Evolutionary conservation across 2,329 filamentous ascomycete species (phyloP).

Genomic region (Aureobasidium lini): DNA sequence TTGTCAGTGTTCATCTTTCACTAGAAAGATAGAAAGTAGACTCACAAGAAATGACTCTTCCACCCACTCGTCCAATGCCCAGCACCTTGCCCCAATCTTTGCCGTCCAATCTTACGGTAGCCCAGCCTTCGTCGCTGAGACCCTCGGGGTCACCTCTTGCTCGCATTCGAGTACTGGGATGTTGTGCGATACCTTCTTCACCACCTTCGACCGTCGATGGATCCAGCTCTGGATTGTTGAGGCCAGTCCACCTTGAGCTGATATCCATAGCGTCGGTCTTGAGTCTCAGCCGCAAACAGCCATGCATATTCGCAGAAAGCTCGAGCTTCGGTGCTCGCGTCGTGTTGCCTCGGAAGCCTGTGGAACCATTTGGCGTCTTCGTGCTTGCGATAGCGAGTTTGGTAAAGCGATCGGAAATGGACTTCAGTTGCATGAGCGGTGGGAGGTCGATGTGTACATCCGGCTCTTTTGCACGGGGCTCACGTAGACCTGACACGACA

Average conservation of each 20-base stretch:
- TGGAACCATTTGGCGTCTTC: slow-evolving; percentile 16
- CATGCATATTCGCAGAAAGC: slow-evolving; percentile 90
- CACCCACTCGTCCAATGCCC: slow-evolving; percentile 82
- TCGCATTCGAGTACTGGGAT: slow-evolving; percentile 74
- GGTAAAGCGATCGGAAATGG: slow-evolving; percentile 91
- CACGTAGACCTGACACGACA: slow-evolving; percentile 85
- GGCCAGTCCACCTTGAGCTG: slow-evolving; percentile 73
- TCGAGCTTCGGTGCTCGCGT: slow-evolving; percentile 59
- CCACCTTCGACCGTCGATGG: slow-evolving; percentile 62
- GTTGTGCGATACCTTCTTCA: slow-evolving; percentile 60
- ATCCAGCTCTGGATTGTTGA: slow-evolving; percentile 83
- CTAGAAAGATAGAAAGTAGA: slow-evolving; percentile 6
- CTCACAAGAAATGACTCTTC: slow-evolving; percentile 83
- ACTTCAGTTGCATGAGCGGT: slow-evolving; percentile 78
- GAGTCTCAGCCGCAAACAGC: slow-evolving; percentile 70
- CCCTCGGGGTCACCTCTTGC: slow-evolving; percentile 47
- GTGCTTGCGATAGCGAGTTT: slow-evolving; percentile 57
- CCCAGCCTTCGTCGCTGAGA: slow-evolving; percentile 75
- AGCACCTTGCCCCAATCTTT: slow-evolving; percentile 93
- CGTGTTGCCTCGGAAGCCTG: slow-evolving; percentile 28
- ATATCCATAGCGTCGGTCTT: slow-evolving; percentile 79
- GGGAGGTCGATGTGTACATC: slow-evolving; percentile 92
- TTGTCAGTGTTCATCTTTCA: slow-evolving; percentile 16
- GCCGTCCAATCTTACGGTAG: slow-evolving; percentile 82
- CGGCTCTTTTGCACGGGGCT: slow-evolving; percentile 81